These are phyloP conservation scores for Alectoria sarmentosa DNA, from an alignment of 495 filamentous ascomycete species.

Conservation along the genomic window DNA sequence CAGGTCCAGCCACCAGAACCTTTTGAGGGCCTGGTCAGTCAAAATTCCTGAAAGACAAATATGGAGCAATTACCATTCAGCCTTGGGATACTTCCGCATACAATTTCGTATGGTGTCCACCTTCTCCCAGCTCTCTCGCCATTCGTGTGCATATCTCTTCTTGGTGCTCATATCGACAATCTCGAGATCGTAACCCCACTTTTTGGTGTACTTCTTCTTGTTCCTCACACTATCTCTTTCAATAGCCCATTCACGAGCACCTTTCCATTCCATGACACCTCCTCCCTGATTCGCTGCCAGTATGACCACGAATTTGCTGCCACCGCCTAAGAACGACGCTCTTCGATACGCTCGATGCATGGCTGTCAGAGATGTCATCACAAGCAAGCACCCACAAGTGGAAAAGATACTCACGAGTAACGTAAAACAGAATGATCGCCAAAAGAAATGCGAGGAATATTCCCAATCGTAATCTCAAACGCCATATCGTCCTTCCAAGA, in stretches of 20 bases:
- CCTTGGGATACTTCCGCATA: slow-evolving; percentile 88
- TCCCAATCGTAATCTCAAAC: slow-evolving; percentile 53
- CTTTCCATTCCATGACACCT: slow-evolving; percentile 99
- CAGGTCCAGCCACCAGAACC: slow-evolving; percentile 99
- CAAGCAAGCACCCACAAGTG: no score
- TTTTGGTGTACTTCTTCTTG: slow-evolving; percentile 77
- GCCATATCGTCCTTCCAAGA: slow-evolving; percentile 39
- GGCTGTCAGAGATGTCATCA: slow-evolving; percentile 29
- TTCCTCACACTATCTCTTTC: slow-evolving; percentile 94
- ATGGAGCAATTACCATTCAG: slow-evolving; percentile 70
- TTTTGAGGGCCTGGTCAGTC: slow-evolving; percentile 31
- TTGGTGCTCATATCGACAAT: slow-evolving; percentile 97
- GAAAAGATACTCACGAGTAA: slow-evolving; percentile 50
- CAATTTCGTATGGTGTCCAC: slow-evolving; percentile 89
- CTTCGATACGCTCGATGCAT: slow-evolving; percentile 45
- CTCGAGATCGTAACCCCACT: slow-evolving; percentile 94
- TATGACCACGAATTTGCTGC: slow-evolving; percentile 88
- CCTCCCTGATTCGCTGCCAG: slow-evolving; percentile 90
- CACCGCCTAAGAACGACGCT: slow-evolving; percentile 62
- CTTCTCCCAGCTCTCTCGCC: slow-evolving; percentile 99
- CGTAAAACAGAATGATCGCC: slow-evolving; percentile 57
- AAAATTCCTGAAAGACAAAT: not conserved
- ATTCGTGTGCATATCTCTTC: slow-evolving; percentile 97
- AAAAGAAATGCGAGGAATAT: slow-evolving; percentile 53
- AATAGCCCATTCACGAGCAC: slow-evolving; percentile 93